These are phyloP conservation scores for Phyllosticta citriasiana DNA, from an alignment of 2,329 filamentous ascomycete species.

Conservation along the genomic window DNA sequence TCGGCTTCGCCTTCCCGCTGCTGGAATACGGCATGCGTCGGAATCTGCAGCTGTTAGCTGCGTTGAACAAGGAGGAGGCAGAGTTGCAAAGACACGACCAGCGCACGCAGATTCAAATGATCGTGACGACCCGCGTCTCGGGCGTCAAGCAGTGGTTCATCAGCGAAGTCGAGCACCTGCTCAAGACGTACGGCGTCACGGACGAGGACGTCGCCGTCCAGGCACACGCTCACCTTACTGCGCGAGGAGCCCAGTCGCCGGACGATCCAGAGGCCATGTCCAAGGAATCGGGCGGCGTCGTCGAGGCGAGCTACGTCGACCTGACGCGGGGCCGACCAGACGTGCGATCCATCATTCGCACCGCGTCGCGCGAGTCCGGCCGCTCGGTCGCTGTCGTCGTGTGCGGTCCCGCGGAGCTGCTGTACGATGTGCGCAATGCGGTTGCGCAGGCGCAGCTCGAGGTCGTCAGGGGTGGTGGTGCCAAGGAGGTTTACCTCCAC, in stretches of 20 bases:
- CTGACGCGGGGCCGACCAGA: not conserved
- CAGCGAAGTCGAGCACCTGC: constrained; percentile 3
- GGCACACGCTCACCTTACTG: constrained; percentile 10
- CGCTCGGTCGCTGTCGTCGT: constrained; percentile 8
- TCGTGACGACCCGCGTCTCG: constrained; percentile 4
- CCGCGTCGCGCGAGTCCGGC: not conserved
- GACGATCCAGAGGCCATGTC: not conserved
- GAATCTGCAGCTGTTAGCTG: not conserved
- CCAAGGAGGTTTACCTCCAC: constrained; percentile 13
- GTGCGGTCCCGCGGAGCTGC: constrained; percentile 10
- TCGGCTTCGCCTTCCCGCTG: constrained; percentile 42
- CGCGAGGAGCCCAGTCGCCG: not conserved
- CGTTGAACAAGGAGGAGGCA: not conserved
- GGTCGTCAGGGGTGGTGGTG: not conserved
- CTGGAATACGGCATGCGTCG: constrained; percentile 31
- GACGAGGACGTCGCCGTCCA: not conserved
- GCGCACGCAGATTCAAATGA: not conserved
- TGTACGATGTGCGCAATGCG: constrained; percentile 12
- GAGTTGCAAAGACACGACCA: not conserved
- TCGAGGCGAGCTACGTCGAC: not conserved
- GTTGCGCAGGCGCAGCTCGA: constrained; percentile 9
- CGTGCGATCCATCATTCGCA: not conserved
- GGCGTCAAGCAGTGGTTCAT: constrained; percentile 7
- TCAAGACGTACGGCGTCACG: not conserved
- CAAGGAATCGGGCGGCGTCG: not conserved